Evolutionary conservation across 1,284 basidiomycete genomes (phyloP), one percentile per base, ranked within the genome.

Genomic region (Pascua sp.): DNA sequence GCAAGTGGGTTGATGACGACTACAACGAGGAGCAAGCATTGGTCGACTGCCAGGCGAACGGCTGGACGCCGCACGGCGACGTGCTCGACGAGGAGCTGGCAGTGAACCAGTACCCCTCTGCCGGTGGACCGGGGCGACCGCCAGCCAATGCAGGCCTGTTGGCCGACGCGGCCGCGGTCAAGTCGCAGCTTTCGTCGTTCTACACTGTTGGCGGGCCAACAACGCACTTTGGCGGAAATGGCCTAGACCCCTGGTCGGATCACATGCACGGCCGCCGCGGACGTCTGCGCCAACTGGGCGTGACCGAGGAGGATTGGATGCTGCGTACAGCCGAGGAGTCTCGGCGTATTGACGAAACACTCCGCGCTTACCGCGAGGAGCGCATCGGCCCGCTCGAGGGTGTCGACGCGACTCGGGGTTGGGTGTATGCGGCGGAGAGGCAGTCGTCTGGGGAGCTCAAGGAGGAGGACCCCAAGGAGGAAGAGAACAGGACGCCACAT

Each of bases 271-370:
- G 88, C 60, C 74, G 77, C 56, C 69, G 76, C 11, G 63, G 69
- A 11, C 69, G 64, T 55, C 60, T 80, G 44, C 53, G 67, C 42
- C 57, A 85, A 11, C 86, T 89, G 55, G 89, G 89, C 0, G 82
- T 92, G 11, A 86, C 83, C 37, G 86, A 86, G 68, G 87, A 92
- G 67, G 92, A 93, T 68, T 96, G 91, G 91, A 92, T 95, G 86
- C 80, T 78, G 64, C 82, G 87, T 69, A 86, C 86, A 55, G 88
- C 91, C 2, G 80, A 80, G 67, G 82, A 86, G 38, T 83, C 85
- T 0, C 67, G 78, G 5, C 84, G 87, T 42, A 80, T 84, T 51
- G 87, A 86, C 59, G 77, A 81, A 42, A 84, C 86, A 61, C 86
- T 89, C 81, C 70, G 78, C 37, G 81, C 79, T 63, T 83, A 85